A percentile compares a stretch with the other conserved stretches of the same genome.
Evolutionary conservation across 176 grass and related monocot genomes (phyloP).

Genomic region (Carex myosuroides): DNA sequence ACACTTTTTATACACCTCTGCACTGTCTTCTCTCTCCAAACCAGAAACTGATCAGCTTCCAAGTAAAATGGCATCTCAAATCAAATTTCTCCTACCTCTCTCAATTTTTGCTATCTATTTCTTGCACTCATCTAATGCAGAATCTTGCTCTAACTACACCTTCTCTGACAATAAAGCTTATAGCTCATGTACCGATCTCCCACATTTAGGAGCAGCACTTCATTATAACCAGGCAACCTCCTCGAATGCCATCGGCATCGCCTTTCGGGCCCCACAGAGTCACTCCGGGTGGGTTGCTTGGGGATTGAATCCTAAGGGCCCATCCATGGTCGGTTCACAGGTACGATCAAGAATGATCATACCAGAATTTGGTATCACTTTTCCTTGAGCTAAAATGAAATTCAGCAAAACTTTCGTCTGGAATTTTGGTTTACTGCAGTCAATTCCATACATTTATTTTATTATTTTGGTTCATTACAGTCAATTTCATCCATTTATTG

Average conservation of each 20-base stretch:
- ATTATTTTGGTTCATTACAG: background rate
- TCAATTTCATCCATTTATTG: background rate
- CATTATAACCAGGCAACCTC: conserved; percentile 56
- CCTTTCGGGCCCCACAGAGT: conserved; percentile 58
- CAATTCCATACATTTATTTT: background rate
- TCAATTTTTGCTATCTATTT: background rate
- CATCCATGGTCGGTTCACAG: conserved; percentile 67
- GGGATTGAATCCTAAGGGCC: conserved; percentile 62
- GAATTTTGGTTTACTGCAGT: background rate
- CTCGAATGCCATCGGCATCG: conserved; percentile 33
- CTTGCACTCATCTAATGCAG: background rate
- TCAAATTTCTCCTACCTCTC: conserved; percentile 7
- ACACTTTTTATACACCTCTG: conserved; percentile 9
- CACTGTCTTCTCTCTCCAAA: conserved; percentile 3
- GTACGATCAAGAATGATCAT: background rate
- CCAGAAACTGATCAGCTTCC: background rate
- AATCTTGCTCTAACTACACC: conserved; percentile 51
- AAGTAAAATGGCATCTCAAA: conserved; percentile 22
- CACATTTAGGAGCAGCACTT: conserved; percentile 60
- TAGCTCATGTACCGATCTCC: conserved; percentile 55
- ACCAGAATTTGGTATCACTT: background rate
- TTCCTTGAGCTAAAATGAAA: background rate
- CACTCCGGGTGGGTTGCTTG: conserved; percentile 64
- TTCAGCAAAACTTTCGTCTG: background rate
- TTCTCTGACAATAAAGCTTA: conserved; percentile 54